These are phyloP conservation scores for Apophysomyces elegans DNA, from an alignment of 371 early-diverging fungal species.

Conservation along the genomic window DNA sequence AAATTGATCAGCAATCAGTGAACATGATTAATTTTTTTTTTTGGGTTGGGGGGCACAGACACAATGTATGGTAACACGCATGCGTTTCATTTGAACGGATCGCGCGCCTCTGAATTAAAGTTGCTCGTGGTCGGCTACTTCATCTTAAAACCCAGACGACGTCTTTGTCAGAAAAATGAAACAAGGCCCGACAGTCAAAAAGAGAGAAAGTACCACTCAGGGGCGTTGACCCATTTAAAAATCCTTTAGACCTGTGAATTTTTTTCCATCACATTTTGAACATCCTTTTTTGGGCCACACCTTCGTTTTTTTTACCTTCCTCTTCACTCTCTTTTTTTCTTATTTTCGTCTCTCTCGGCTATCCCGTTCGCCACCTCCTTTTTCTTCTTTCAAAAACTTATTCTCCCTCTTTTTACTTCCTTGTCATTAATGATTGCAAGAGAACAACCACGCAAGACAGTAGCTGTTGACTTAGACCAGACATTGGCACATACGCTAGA, in stretches of 20 bases:
- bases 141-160: not conserved
- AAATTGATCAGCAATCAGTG: not conserved
- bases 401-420: not conserved
- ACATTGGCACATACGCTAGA: conserved; percentile 51
- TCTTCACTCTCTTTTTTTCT: not conserved
- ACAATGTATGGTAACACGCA: not conserved
- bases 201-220: not conserved
- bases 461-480: conserved; percentile 58
- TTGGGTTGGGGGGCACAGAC: no score
- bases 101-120: not conserved
- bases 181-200: not conserved
- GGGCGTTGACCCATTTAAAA: not conserved
- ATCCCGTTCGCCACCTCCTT: conserved; percentile 15
- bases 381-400: not conserved
- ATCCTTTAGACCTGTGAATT: not conserved
- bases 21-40: no score
- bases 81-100: not conserved
- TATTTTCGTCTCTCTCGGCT: not conserved
- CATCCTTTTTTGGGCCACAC: conserved; percentile 2
- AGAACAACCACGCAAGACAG: conserved; percentile 28
- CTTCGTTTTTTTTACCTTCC: not conserved
- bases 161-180: conserved; percentile 7
- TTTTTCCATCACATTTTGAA: not conserved
- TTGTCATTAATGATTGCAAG: conserved; percentile 11
- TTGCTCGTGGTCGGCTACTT: conserved; percentile 9